These are phyloP conservation scores for Candida khao-thaluensis DNA, from an alignment of 805 yeast species.

Conservation along the genomic window DNA sequence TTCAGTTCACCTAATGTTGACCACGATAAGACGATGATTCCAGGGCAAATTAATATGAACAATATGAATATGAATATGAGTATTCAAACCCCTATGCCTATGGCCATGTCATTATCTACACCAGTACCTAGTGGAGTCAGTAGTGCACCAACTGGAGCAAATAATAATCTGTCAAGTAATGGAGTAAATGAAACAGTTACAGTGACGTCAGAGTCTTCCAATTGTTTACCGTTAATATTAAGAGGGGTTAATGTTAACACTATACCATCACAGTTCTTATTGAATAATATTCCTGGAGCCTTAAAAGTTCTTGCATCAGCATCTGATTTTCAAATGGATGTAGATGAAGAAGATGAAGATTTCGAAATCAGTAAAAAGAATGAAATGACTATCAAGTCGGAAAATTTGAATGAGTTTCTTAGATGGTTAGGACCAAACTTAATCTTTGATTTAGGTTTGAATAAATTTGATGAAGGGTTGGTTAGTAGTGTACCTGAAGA, in stretches of 20 bases:
- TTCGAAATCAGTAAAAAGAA: slow-evolving; percentile 27
- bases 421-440: slow-evolving; percentile 43
- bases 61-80: slow-evolving; percentile 6
- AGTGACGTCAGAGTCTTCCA: slow-evolving; percentile 40
- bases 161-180: too few species aligned
- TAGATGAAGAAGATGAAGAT: slow-evolving; percentile 37
- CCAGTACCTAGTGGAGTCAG: slow-evolving; percentile 4
- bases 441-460: slow-evolving; percentile 36
- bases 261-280: slow-evolving; percentile 54
- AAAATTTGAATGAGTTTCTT: slow-evolving; percentile 32
- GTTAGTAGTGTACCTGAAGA: slow-evolving; percentile 11
- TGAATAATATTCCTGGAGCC: slow-evolving; percentile 30
- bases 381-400: slow-evolving; percentile 30
- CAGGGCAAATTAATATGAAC: slow-evolving; percentile 1
- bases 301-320: slow-evolving; percentile 17
- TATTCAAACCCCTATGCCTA: slow-evolving; percentile 7
- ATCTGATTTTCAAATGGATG: slow-evolving; percentile 32
- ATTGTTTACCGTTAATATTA: slow-evolving; percentile 66
- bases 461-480: slow-evolving; percentile 14
- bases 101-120: slow-evolving; percentile 8
- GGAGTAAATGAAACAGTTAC: not conserved
- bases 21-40: slow-evolving; percentile 10
- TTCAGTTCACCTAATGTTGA: slow-evolving; percentile 16
- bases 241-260: slow-evolving; percentile 62
- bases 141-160: not conserved